Evolutionary conservation across 2,329 filamentous ascomycete genomes (phyloP), one percentile per base, ranked within the genome.

Genomic region (Ophioceras dolichostomum): DNA sequence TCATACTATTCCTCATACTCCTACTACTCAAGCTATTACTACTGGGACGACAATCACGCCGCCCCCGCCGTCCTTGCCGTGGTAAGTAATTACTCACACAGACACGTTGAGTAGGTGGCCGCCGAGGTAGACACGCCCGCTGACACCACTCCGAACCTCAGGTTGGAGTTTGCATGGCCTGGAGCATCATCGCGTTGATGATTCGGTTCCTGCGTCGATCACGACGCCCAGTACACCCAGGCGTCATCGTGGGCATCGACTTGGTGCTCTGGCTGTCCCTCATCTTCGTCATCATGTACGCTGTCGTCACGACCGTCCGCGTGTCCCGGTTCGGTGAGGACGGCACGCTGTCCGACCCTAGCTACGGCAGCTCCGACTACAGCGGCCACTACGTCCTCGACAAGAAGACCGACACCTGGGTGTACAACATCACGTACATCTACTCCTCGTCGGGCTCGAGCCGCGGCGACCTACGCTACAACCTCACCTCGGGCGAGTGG

Each of bases 191-290:
- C 4, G 34, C 30, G 3, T 17, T 47, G 4, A 16, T 43, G 5
- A 36, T 17, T 29, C 41, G 14, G 18, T 24, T 6, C 39, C 33
- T 3, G 33, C 39, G 4, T 20, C n/a, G 38, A 10, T 36, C 41
- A 4, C 32, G 26, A 1, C 43, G 39, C 4, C 39, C 41, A 2
- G 21, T 37, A 5, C 44, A 45, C 29, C 44, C 44, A 9, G 44
- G 42, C 17, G 10, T 45, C 12, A 34, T 34, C 4, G 38, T 47
- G n/a, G 41, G 32, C 24, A 2, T 43, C 5, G 45, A 47, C 31
- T 34, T 46, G 10, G 10, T 45, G 10, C 37, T 46, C 18, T 45
- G 42, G 39, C 39, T 46, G 2, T 16, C 14, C 8, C 24, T 47
- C 9, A 35, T 41, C 32, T 4, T 41, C 22, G 24, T 37, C 1